Conservation (phyloP, 2,329 filamentous ascomycete genomes). For the Colletotrichum echinochloae region DNA sequence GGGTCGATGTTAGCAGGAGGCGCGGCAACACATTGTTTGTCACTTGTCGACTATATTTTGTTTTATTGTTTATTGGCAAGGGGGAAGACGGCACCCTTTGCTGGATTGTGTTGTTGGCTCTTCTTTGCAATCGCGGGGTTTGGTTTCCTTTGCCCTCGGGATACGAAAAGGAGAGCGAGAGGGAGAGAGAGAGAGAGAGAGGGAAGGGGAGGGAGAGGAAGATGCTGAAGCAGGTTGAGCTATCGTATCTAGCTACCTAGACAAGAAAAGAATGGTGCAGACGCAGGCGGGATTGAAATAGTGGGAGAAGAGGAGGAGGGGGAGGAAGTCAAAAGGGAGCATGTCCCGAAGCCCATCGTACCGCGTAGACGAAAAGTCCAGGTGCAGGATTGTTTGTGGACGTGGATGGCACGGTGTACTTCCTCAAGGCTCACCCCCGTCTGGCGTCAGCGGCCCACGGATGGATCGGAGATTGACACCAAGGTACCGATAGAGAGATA, state of each 20-base stretch:
- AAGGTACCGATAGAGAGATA: neutral
- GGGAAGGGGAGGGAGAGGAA: neutral
- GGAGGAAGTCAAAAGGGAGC: slow-evolving; percentile 24
- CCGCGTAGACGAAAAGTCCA: neutral
- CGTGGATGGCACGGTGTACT: slow-evolving; percentile 24
- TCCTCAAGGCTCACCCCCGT: too few relatives aligned
- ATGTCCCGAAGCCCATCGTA: slow-evolving; percentile 33
- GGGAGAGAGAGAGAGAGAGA: neutral
- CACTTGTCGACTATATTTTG: slow-evolving; percentile 22
- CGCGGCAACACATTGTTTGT: slow-evolving; percentile 32
- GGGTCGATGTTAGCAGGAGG: slow-evolving; percentile 20
- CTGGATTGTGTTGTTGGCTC: slow-evolving; percentile 2
- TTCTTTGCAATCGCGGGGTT: neutral
- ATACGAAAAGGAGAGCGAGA: neutral
- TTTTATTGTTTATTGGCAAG: neutral
- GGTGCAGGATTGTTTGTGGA: slow-evolving; percentile 17
- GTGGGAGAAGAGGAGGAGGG: neutral
- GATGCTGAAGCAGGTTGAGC: neutral
- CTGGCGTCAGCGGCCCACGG: slow-evolving; percentile 22
- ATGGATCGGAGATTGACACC: slow-evolving; percentile 36
- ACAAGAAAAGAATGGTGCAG: neutral
- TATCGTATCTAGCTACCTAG: neutral
- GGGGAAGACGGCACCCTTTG: neutral
- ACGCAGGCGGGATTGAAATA: slow-evolving; percentile 2
- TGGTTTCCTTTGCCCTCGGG: neutral